Evolutionary conservation across 768 basidiomycete species (phyloP).

Genomic region (Boletus patriciae): DNA sequence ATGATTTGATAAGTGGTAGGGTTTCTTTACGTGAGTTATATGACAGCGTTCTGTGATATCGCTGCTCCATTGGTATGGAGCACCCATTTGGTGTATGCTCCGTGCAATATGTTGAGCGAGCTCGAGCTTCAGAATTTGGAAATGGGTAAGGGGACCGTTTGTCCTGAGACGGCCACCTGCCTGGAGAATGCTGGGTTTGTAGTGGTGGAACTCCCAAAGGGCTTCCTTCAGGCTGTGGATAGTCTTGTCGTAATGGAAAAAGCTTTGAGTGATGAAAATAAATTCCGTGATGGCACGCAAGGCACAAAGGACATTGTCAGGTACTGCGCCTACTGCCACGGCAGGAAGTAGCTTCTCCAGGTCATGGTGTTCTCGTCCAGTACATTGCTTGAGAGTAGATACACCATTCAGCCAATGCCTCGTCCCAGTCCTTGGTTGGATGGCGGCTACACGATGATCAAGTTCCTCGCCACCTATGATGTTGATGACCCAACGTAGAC

Average conservation of each 20-base stretch:
- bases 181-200: background rate
- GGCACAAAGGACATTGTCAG: conserved; percentile 31
- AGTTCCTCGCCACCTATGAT: conserved; percentile 24
- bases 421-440: conserved; percentile 16
- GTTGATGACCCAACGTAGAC: background rate
- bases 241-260: background rate
- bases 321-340: conserved; percentile 15
- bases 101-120: too few species aligned
- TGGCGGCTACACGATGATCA: conserved; percentile 22
- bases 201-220: conserved; percentile 4
- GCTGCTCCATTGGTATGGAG: too few species aligned
- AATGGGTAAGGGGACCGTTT: conserved; percentile 2
- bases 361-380: conserved; percentile 2
- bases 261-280: conserved; percentile 36
- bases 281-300: conserved; percentile 40
- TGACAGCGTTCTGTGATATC: too few species aligned
- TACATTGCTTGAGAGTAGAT: conserved; percentile 4
- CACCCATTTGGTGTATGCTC: too few species aligned
- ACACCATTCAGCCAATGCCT: conserved; percentile 1
- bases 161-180: conserved; percentile 1
- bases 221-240: background rate
- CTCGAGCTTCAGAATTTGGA: too few species aligned
- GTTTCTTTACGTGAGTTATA: too few species aligned
- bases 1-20: too few species aligned
- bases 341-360: conserved; percentile 2